Conservation (phyloP, 345 rosid genomes). For the Microcos paniculata region DNA sequence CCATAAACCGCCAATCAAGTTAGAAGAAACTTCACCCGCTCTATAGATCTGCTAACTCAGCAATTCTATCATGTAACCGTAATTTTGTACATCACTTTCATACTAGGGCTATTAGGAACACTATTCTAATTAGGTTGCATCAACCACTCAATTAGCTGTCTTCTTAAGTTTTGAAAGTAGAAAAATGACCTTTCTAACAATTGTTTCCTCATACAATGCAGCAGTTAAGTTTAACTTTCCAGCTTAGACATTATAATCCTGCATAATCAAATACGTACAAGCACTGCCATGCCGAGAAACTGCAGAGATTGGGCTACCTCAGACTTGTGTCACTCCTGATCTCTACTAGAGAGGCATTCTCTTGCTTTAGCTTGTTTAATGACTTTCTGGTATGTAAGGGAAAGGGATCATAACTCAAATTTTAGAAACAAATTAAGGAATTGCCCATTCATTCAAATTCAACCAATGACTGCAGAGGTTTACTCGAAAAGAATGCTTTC, state of each 20-base stretch:
- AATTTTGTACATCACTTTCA: no score
- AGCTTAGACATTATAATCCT: neutral
- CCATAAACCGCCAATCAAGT: neutral
- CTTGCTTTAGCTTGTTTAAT: neutral
- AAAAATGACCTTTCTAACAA: no score
- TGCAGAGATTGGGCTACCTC: neutral
- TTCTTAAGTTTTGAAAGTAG: no score
- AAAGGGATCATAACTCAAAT: neutral
- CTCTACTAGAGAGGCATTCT: neutral
- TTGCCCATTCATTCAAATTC: neutral
- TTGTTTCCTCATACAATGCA: neutral
- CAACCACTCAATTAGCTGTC: no score
- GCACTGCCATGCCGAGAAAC: neutral
- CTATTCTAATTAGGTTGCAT: no score
- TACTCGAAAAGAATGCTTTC: conserved; percentile 32
- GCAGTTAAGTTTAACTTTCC: neutral
- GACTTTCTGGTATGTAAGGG: neutral
- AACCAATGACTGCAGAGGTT: conserved; percentile 19
- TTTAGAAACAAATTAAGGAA: neutral
- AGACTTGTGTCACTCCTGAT: neutral
- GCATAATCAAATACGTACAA: neutral
- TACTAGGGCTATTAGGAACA: no score
- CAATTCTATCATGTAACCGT: no score
- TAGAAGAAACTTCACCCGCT: neutral
- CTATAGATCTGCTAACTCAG: no score